Base-by-base conservation (phyloP, 2,329 filamentous ascomycete species). In the Xenoacremonium recifei region DNA sequence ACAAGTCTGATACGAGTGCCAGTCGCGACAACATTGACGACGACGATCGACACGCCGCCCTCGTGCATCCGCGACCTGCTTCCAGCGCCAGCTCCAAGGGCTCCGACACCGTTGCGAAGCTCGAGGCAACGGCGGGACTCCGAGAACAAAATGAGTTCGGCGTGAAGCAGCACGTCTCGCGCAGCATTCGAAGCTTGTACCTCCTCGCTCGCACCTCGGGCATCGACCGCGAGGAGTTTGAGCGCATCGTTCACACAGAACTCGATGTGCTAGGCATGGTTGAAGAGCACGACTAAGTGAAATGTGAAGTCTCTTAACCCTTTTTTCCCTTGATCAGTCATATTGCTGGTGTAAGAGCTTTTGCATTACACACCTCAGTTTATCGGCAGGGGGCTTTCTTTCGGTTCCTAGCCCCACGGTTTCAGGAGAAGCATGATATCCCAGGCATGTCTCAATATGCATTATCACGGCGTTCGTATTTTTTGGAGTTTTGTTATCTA, bases 81-180 rank as follows among this genome's bases (percentile, higher is more conserved):
- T 82, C 79, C 13, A 79, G 76, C 56, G 71, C 79, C 37, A 71
- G 77, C 61, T 76, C 78, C 50, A 74, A 70, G 68, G 75, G 69
- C 58, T 77, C 71, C 12, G 62, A 71, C 39, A 72, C 80, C 5
- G 76, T 89, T 3, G 84, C 84, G 45, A 79, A 73, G 55, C 72
- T 82, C 20, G 79, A 84, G 52, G 73, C 75, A 36, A 70, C 68
- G 13, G 79, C 77, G 3, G 73, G 70, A 29, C 72, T 71, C 49
- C 76, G 77, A 52, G 79, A 82, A 45, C 78, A 83, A 54, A 80
- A 73, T 41, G 85, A 90, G 64, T 78, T 85, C 41, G 86, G 82
- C 12, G 80, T 93, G 40, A 87, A 86, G 64, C 84, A 90, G 65
- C 87, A 92, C 64, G 82, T 93, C 33, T 84, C 82, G 25, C 83